Conservation (phyloP, 257 asterid species). For the Solanum sparsipilum region DNA sequence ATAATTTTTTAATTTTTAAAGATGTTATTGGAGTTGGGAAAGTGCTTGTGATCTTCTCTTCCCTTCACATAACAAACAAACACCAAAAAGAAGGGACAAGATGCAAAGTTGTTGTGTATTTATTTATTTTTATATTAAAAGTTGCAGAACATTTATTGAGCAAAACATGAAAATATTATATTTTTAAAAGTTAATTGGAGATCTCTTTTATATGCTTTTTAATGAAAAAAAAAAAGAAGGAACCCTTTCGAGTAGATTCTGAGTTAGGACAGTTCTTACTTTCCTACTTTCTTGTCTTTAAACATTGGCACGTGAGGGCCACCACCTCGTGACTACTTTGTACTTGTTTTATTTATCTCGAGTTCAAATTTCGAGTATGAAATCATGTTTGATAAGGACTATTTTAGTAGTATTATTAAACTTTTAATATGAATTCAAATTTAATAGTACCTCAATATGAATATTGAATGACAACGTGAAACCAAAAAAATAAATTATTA, state of each 20-base stretch:
- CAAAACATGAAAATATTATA: background rate
- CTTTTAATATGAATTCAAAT: background rate
- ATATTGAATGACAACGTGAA: background rate
- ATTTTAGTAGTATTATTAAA: too few species aligned
- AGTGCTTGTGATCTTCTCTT: slow-evolving; percentile 12
- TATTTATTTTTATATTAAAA: background rate
- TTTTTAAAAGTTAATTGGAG: background rate
- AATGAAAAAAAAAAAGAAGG: background rate
- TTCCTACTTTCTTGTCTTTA: background rate
- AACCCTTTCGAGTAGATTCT: background rate
- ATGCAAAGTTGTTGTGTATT: background rate
- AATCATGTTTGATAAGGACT: background rate
- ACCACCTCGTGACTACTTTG: background rate
- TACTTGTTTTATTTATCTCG: background rate
- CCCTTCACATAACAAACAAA: slow-evolving; percentile 7
- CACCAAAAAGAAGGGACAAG: background rate
- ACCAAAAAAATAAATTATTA: background rate
- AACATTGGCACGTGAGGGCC: background rate
- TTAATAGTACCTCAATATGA: background rate
- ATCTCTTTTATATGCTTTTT: background rate
- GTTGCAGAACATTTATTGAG: slow-evolving; percentile 1
- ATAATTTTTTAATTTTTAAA: background rate
- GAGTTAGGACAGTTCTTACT: background rate
- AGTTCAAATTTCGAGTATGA: background rate
- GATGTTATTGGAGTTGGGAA: background rate